phyloP scores from a whole-genome alignment of 179 eudicot genomes.

The Spergularia azorica region DNA sequence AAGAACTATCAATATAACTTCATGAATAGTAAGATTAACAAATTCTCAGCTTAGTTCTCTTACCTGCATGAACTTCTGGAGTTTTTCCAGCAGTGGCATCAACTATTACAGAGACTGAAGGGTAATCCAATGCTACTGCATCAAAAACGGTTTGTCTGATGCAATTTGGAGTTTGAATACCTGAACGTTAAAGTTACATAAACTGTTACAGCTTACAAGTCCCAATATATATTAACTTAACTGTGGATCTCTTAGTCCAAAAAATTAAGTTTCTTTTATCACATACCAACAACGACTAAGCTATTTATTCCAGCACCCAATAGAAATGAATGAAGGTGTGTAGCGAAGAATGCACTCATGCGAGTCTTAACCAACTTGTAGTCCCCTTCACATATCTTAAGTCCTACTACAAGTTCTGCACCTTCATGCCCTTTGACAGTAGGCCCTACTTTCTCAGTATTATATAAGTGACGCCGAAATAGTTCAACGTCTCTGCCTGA shows the following conservation, averaged over 20 bases:
- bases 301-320: slow-evolving; percentile 62
- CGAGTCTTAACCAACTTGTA: slow-evolving; percentile 90
- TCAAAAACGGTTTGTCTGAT: slow-evolving; percentile 93
- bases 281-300: slow-evolving; percentile 68
- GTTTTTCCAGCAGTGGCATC: slow-evolving; percentile 98
- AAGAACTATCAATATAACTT: not conserved
- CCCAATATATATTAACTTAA: not conserved
- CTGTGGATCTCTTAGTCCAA: not conserved
- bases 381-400: slow-evolving; percentile 62
- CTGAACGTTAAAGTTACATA: slow-evolving; percentile 33
- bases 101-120: slow-evolving; percentile 71
- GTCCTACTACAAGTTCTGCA: slow-evolving; percentile 81
- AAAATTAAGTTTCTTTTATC: slow-evolving; percentile 14
- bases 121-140: slow-evolving; percentile 88
- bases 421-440: slow-evolving; percentile 65
- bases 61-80: slow-evolving; percentile 80
- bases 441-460: slow-evolving; percentile 58
- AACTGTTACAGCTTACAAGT: not conserved
- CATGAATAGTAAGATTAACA: not conserved
- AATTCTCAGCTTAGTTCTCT: not conserved
- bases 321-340: slow-evolving; percentile 71
- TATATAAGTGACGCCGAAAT: slow-evolving; percentile 69
- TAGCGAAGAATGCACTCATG: slow-evolving; percentile 87
- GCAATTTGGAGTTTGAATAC: slow-evolving; percentile 98
- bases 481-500: slow-evolving; percentile 89